These are phyloP conservation scores for Pleurotus ostreatus DNA, from an alignment of 768 basidiomycete species.

Conservation along the genomic window DNA sequence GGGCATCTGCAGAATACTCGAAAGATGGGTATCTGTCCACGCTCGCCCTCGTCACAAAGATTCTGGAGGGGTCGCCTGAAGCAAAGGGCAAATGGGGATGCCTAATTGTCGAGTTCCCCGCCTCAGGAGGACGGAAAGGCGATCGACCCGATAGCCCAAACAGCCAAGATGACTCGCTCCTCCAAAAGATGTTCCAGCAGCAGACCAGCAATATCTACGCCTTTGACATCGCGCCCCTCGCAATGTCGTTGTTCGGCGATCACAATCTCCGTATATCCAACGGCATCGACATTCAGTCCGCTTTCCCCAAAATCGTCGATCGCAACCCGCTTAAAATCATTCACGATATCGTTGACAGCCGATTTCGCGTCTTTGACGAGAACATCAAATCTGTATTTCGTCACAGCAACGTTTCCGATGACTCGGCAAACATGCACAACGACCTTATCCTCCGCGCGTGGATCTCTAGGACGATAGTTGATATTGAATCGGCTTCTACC, in stretches of 20 bases:
- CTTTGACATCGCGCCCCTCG: slow-evolving; percentile 50
- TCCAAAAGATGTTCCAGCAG: slow-evolving; percentile 42
- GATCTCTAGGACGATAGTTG: slow-evolving; percentile 44
- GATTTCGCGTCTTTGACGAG: slow-evolving; percentile 27
- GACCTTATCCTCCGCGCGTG: slow-evolving; percentile 44
- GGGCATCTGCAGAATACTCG: slow-evolving; percentile 49
- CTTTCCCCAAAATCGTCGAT: slow-evolving; percentile 29
- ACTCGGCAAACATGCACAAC: slow-evolving; percentile 22
- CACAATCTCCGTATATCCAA: slow-evolving; percentile 38
- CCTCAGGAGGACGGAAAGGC: slow-evolving; percentile 10
- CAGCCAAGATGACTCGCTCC: slow-evolving; percentile 26
- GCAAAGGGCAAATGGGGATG: not conserved
- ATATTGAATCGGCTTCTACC: slow-evolving; percentile 35
- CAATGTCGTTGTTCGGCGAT: slow-evolving; percentile 43
- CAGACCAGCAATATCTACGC: slow-evolving; percentile 40
- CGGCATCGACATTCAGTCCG: slow-evolving; percentile 58
- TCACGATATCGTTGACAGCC: slow-evolving; percentile 34
- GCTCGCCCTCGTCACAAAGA: slow-evolving; percentile 41
- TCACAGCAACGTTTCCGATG: slow-evolving; percentile 24
- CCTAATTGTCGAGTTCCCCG: slow-evolving; percentile 15
- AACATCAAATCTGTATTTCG: slow-evolving; percentile 35
- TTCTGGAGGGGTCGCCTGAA: slow-evolving; percentile 7
- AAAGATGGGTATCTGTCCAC: slow-evolving; percentile 35
- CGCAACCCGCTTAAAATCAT: slow-evolving; percentile 41
- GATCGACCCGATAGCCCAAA: slow-evolving; percentile 8